phyloP scores from a whole-genome alignment of 1,284 basidiomycete genomes.

The Ustilago vetiveriae region DNA sequence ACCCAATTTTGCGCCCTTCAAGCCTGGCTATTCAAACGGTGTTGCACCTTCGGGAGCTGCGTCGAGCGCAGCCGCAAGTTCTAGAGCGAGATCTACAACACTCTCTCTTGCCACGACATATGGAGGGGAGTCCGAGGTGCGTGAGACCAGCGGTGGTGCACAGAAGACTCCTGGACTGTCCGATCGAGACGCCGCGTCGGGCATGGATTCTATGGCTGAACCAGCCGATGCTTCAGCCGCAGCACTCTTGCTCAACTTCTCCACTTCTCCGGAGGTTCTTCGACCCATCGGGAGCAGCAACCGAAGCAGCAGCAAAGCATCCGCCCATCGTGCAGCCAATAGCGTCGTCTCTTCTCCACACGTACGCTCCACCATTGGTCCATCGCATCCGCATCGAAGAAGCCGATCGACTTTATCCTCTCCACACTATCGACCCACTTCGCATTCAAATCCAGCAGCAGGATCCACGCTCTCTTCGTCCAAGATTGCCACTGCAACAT shows the following conservation, averaged over 20 bases:
- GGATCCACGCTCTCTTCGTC: no score
- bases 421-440: conserved; percentile 17
- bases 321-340: background rate
- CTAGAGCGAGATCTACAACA: conserved; percentile 9
- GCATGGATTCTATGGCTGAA: background rate
- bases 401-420: conserved; percentile 16
- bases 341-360: conserved; percentile 6
- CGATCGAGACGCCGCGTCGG: conserved; percentile 6
- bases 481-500: no score
- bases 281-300: conserved; percentile 22
- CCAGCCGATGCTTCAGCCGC: conserved; percentile 32
- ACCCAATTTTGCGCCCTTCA: conserved; percentile 32
- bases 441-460: no score
- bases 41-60: background rate
- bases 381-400: conserved; percentile 1
- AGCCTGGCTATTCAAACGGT: background rate
- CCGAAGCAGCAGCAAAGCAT: background rate
- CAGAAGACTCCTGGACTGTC: conserved; percentile 19
- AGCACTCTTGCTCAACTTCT: conserved; percentile 44
- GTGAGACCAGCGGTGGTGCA: conserved; percentile 5
- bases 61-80: background rate
- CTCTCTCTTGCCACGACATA: conserved; percentile 20
- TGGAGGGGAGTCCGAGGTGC: conserved; percentile 31
- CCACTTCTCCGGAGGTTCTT: conserved; percentile 50
- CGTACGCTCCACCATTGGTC: conserved; percentile 3